phyloP scores from a whole-genome alignment of 108 stramenopile genomes.

The Fragilaria radians region DNA sequence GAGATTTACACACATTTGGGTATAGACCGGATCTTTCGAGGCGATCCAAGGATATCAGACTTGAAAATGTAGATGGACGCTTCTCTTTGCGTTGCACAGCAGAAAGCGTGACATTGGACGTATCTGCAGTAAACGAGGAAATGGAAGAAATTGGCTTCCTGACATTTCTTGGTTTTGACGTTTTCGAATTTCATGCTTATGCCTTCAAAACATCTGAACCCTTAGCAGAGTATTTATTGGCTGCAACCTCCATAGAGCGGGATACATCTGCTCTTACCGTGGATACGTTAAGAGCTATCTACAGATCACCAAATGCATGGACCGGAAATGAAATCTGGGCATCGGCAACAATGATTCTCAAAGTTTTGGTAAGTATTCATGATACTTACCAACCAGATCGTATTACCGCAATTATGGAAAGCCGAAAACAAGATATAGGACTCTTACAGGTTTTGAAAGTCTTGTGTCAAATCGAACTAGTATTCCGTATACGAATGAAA shows the following conservation, averaged over 20 bases:
- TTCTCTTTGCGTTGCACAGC: conserved; percentile 10
- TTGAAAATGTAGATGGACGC: conserved; percentile 22
- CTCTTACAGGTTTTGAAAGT: conserved; percentile 27
- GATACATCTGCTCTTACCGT: conserved; percentile 29
- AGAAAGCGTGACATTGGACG: conserved; percentile 72
- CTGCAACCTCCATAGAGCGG: conserved; percentile 33
- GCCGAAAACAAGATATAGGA: neutral
- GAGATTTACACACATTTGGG: conserved; percentile 69
- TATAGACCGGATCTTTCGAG: conserved; percentile 76
- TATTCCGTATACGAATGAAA: conserved; percentile 31
- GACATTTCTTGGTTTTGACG: conserved; percentile 33
- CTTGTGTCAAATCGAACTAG: conserved; percentile 35
- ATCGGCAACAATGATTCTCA: neutral
- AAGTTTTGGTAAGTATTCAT: neutral
- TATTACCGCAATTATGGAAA: neutral
- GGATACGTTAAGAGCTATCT: conserved; percentile 37
- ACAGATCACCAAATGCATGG: conserved; percentile 39
- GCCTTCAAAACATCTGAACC: conserved; percentile 33
- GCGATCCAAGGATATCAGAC: conserved; percentile 25
- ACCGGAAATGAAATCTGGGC: conserved; percentile 26
- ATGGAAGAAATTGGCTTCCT: conserved; percentile 25
- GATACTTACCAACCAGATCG: neutral
- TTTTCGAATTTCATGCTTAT: conserved; percentile 21
- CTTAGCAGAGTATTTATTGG: conserved; percentile 53
- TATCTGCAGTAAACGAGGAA: conserved; percentile 11